Evolutionary conservation across 495 filamentous ascomycete species (phyloP).

Genomic region (Lasiosphaeria ovina): DNA sequence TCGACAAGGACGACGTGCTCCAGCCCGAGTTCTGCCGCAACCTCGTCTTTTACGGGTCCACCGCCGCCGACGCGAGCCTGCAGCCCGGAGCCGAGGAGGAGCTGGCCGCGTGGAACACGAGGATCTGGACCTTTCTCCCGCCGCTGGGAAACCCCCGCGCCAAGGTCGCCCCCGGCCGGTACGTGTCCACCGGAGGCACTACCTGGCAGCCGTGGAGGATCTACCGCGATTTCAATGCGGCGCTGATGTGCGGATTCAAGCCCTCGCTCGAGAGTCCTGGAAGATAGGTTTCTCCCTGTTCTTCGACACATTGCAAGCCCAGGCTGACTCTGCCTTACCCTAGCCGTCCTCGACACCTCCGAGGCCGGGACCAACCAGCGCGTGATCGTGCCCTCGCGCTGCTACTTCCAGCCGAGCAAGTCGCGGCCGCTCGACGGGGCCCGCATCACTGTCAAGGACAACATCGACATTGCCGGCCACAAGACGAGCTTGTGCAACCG

Average conservation of each 20-base stretch:
- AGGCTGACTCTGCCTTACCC: not conserved
- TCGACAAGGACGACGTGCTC: conserved; percentile 8
- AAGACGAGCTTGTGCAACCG: conserved; percentile 8
- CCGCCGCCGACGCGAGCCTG: not conserved
- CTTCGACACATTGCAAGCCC: not conserved
- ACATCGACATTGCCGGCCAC: conserved; percentile 7
- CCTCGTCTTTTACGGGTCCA: conserved; percentile 3
- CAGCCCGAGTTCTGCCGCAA: conserved; percentile 6
- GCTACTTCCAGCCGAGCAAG: conserved; percentile 9
- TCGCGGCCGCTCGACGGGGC: conserved; percentile 4
- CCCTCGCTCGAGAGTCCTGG: not conserved
- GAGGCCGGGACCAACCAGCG: conserved; percentile 1
- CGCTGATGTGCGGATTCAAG: conserved; percentile 8
- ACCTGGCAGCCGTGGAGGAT: conserved; percentile 9
- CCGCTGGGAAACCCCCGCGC: not conserved
- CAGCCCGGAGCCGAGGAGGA: conserved; percentile 2
- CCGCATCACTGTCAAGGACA: conserved; percentile 14
- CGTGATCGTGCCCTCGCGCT: conserved; percentile 8
- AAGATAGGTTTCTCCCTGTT: conserved; percentile 1
- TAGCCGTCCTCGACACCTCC: not conserved
- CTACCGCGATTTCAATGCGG: conserved; percentile 6
- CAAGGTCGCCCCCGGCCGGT: not conserved
- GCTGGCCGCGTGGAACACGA: conserved; percentile 2
- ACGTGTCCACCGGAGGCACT: conserved; percentile 1
- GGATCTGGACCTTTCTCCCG: not conserved